Percentiles rank a stretch among this genome's conserved stretches.
Evolutionary conservation across 2,329 filamentous ascomycete species (phyloP).

Genomic region (Blastomyces emzantsi): DNA sequence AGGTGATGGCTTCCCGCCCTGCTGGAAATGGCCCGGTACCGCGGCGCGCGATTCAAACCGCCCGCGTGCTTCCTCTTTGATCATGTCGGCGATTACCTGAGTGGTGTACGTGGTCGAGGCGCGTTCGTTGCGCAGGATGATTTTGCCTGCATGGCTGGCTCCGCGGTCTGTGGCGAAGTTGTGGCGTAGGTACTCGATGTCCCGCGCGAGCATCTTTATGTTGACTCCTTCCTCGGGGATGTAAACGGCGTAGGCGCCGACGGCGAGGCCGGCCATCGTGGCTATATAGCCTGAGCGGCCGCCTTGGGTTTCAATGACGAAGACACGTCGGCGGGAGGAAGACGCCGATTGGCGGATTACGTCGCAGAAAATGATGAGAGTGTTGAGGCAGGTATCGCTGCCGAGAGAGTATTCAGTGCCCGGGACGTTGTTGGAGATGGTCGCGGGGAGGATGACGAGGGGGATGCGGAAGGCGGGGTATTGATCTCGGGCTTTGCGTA

Average conservation of each 20-base stretch:
- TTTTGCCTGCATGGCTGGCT: constrained; percentile 78
- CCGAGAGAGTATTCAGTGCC: constrained; percentile 96
- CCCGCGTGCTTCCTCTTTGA: constrained; percentile 83
- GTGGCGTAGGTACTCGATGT: constrained; percentile 80
- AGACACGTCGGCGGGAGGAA: constrained; percentile 83
- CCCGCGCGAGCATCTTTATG: constrained; percentile 81
- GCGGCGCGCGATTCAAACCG: constrained; percentile 88
- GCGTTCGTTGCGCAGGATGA: constrained; percentile 96
- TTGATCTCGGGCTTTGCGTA: constrained; percentile 67
- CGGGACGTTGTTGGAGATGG: constrained; percentile 96
- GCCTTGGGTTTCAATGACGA: constrained; percentile 96
- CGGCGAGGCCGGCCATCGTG: constrained; percentile 79
- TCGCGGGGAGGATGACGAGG: constrained; percentile 85
- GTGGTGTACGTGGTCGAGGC: constrained; percentile 84
- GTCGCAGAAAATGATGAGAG: constrained; percentile 90
- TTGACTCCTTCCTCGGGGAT: constrained; percentile 94
- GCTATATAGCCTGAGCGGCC: constrained; percentile 91
- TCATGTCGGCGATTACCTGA: constrained; percentile 89
- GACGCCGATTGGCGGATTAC: constrained; percentile 96
- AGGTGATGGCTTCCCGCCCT: constrained; percentile 82
- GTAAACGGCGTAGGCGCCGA: constrained; percentile 88
- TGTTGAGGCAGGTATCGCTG: constrained; percentile 93
- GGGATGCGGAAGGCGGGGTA: constrained; percentile 88
- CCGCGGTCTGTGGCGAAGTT: constrained; percentile 80
- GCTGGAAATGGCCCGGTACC: constrained; percentile 89